These are phyloP conservation scores for Solioccasus polychromus DNA, from an alignment of 768 basidiomycete species.

Conservation along the genomic window DNA sequence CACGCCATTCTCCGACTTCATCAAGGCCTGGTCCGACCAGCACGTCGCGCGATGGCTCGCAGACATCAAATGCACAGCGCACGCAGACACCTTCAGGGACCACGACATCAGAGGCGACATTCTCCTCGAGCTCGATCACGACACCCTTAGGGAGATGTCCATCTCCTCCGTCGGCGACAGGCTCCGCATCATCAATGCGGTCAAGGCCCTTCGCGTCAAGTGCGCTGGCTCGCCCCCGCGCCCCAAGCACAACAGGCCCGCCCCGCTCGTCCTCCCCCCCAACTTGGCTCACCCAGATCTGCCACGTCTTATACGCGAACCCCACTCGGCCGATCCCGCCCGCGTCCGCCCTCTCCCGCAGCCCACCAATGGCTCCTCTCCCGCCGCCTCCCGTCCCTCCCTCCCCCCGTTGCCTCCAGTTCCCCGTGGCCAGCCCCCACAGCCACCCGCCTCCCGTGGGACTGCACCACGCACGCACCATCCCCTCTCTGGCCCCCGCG, in stretches of 20 bases:
- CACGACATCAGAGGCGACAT: slow-evolving; percentile 95
- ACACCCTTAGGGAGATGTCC: slow-evolving; percentile 86
- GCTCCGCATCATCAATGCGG: slow-evolving; percentile 79
- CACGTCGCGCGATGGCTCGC: slow-evolving; percentile 78
- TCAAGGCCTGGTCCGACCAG: slow-evolving; percentile 68
- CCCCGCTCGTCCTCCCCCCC: slow-evolving; percentile 72
- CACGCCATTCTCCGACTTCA: slow-evolving; percentile 57
- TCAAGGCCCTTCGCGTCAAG: slow-evolving; percentile 71
- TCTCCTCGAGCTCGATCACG: slow-evolving; percentile 86
- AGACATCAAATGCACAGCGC: slow-evolving; percentile 70
- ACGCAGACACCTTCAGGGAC: slow-evolving; percentile 65
- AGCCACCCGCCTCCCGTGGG: slow-evolving; percentile 35
- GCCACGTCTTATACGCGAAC: slow-evolving; percentile 69
- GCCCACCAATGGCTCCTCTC: slow-evolving; percentile 18
- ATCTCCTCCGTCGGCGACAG: slow-evolving; percentile 88
- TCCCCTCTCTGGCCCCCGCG: slow-evolving; percentile 33
- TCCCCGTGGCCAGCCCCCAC: slow-evolving; percentile 65
- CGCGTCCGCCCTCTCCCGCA: slow-evolving; percentile 32
- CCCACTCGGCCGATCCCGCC: slow-evolving; percentile 49
- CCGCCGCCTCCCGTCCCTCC: slow-evolving; percentile 40
- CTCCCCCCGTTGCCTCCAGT: slow-evolving; percentile 70
- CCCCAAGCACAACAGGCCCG: slow-evolving; percentile 65
- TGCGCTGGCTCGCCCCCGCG: slow-evolving; percentile 37
- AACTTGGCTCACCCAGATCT: slow-evolving; percentile 56
- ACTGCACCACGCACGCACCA: slow-evolving; percentile 30